Evolutionary conservation across 495 filamentous ascomycete species (phyloP), one percentile per base, ranked within the genome.

Genomic region (Hyphodiscus hymeniophilus): DNA sequence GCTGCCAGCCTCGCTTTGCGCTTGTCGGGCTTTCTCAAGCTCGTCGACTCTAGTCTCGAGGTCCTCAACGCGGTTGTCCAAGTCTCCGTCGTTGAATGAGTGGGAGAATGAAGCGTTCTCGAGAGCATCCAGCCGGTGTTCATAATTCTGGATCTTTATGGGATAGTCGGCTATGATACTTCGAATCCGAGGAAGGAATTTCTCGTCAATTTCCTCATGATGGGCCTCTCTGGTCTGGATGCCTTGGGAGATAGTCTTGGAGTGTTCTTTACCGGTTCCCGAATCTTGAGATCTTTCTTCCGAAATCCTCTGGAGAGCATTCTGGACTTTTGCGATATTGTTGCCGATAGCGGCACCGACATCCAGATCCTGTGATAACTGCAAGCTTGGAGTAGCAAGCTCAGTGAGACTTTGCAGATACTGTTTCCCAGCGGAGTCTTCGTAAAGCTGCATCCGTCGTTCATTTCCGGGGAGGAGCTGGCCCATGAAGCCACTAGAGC

Each of bases 21-120:
- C 51, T 44, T 63, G 40, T 7, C 23, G 64, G 4, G 59, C 38
- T 54, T 75, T 75, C 35, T 84, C 79, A 21, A 80, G 64, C 51
- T 84, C 79, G 16, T 73, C 71, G 12, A 81, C 62, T 32, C 77
- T 70, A n/a, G 68, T 66, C 59, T 84, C 81, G 12, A 84, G 65
- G 5, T 86, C 80, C 12, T 71, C 67, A 5, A 84, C 60, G 39
- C 79, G 70, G 6, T 67, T 65, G 40, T 84, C 81, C 18, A 71
- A 44, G n/a, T 68, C 53, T 0, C 83, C 81, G 60, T 79, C 67
- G 28, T 67, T 77, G 64, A 33, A 82, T 67, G 66, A 65, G 39
- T 74, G 66, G 8, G 73, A 72, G 54, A 83, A 79, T 0, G 80
- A 84, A 0, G 66, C 64, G 50, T 66, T 79, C 60, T 86, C 81